Conservation (phyloP, 2,329 filamentous ascomycete genomes). For the Tympanopsis confertula region DNA sequence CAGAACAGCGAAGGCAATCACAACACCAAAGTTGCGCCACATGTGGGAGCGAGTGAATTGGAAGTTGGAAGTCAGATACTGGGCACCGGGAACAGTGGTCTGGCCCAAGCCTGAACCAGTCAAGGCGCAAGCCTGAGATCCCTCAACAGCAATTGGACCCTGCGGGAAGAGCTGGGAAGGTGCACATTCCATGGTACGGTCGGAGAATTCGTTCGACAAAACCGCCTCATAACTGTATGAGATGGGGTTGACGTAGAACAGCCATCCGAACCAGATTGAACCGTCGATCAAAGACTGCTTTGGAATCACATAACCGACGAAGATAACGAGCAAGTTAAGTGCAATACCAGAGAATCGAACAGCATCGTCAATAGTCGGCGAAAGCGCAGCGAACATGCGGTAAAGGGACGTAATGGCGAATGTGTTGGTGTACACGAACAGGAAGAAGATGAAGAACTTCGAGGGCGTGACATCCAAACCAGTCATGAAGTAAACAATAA, state of each 20-base stretch:
- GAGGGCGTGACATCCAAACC: slow-evolving; percentile 43
- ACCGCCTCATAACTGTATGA: slow-evolving; percentile 10
- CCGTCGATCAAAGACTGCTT: slow-evolving; percentile 43
- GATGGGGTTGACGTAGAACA: slow-evolving; percentile 35
- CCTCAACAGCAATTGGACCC: slow-evolving; percentile 39
- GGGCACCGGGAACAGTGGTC: slow-evolving; percentile 34
- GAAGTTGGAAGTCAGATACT: slow-evolving; percentile 42
- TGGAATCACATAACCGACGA: slow-evolving; percentile 57
- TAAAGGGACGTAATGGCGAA: slow-evolving; percentile 53
- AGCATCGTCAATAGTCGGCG: slow-evolving; percentile 53
- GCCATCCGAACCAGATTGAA: slow-evolving; percentile 58
- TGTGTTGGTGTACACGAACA: slow-evolving; percentile 53
- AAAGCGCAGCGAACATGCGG: slow-evolving; percentile 55
- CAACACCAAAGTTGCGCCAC: slow-evolving; percentile 66
- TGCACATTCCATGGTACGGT: slow-evolving; percentile 40
- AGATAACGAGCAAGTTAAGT: slow-evolving; percentile 51
- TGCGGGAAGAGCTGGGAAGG: slow-evolving; percentile 44
- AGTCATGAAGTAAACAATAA: slow-evolving; percentile 57
- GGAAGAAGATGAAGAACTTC: slow-evolving; percentile 55
- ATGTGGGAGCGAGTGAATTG: slow-evolving; percentile 43
- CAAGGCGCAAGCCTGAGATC: slow-evolving; percentile 50
- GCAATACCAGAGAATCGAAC: slow-evolving; percentile 52
- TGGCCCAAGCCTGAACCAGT: slow-evolving; percentile 41
- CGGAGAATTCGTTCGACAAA: slow-evolving; percentile 19
- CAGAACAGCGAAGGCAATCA: slow-evolving; percentile 64